These are phyloP conservation scores for Botrytis elliptica DNA, from an alignment of 2,329 filamentous ascomycete species.

Conservation along the genomic window DNA sequence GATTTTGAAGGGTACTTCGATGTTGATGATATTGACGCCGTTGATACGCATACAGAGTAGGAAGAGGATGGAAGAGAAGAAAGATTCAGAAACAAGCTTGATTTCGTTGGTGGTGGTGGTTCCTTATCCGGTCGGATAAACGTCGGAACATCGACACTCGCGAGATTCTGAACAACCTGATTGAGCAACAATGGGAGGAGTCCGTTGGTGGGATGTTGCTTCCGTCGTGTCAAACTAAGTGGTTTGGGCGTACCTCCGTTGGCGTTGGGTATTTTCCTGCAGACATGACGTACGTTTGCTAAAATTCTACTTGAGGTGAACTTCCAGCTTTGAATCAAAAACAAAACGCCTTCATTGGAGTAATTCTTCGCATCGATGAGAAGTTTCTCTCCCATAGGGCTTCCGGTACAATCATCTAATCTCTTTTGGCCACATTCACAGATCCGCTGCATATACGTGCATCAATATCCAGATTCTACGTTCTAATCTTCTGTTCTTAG, in stretches of 20 bases:
- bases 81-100: neutral
- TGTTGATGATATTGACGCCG: neutral
- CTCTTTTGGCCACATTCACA: neutral
- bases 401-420: neutral
- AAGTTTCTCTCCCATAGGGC: neutral
- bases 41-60: neutral
- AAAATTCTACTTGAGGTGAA: neutral
- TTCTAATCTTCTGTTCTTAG: neutral
- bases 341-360: neutral
- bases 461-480: neutral
- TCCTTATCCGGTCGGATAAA: neutral
- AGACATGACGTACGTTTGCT: neutral
- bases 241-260: neutral
- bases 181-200: neutral
- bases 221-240: neutral
- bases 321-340: neutral
- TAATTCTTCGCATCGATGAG: neutral
- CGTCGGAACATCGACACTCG: neutral
- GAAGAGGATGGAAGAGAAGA: neutral
- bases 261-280: slow-evolving; percentile 1
- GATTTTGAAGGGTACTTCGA: neutral
- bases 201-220: neutral
- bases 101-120: neutral
- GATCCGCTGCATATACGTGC: neutral
- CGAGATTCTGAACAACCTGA: neutral